Percentiles rank a stretch among this genome's conserved stretches.
Evolutionary conservation across 148 eudicot species (phyloP).

Genomic region (Chenopodium formosanum): DNA sequence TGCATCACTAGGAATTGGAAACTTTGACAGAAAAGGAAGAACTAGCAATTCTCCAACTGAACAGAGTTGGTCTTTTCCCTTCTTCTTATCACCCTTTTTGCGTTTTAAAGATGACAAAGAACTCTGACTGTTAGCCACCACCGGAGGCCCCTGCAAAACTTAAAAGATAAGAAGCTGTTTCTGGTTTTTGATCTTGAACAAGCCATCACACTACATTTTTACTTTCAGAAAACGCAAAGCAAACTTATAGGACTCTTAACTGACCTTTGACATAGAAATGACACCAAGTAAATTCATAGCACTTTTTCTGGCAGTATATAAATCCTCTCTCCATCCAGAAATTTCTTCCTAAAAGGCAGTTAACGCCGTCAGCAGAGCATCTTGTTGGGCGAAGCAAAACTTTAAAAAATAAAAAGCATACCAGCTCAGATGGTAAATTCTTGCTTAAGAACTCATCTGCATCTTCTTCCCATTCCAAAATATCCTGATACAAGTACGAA

Average conservation of each 20-base stretch:
- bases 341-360: constrained; percentile 57
- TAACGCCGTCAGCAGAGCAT: constrained; percentile 8
- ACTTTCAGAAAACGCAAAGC: not conserved
- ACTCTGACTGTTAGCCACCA: constrained; percentile 31
- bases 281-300: constrained; percentile 80
- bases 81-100: constrained; percentile 71
- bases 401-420: constrained; percentile 22
- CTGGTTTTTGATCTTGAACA: not conserved
- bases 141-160: constrained; percentile 70
- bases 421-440: constrained; percentile 77
- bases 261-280: constrained; percentile 74
- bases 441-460: constrained; percentile 75
- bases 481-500: constrained; percentile 45
- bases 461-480: constrained; percentile 80
- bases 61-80: constrained; percentile 45
- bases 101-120: constrained; percentile 58
- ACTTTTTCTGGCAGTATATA: constrained; percentile 74
- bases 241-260: not conserved
- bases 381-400: constrained; percentile 1
- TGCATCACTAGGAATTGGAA: constrained; percentile 53
- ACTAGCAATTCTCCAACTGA: constrained; percentile 75
- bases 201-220: not conserved
- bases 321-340: constrained; percentile 76
- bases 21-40: constrained; percentile 75
- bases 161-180: constrained; percentile 2